A percentile compares a stretch with the other conserved stretches of the same genome.
Conservation (phyloP, 768 basidiomycete genomes). For the Podaxis sp. region DNA sequence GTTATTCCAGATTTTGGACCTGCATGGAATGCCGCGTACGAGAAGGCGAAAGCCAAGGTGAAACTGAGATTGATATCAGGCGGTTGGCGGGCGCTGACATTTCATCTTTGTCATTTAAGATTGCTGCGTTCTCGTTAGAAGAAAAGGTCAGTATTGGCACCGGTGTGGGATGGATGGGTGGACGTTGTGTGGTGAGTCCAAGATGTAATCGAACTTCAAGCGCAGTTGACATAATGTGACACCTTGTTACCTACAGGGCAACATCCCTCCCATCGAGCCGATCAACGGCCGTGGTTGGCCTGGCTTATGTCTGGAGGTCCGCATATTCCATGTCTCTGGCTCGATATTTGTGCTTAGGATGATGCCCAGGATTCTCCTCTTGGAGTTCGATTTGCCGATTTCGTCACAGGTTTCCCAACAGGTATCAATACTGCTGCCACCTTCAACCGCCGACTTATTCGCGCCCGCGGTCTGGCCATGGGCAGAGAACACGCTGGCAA, state of each 20-base stretch:
- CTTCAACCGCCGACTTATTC: slow-evolving; percentile 76
- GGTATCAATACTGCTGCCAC: slow-evolving; percentile 78
- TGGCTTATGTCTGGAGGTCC: slow-evolving; percentile 67
- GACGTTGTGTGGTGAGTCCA: slow-evolving; percentile 59
- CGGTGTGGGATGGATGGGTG: slow-evolving; percentile 61
- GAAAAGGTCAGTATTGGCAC: slow-evolving; percentile 65
- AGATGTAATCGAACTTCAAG: not conserved
- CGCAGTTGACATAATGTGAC: not conserved
- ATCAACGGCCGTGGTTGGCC: slow-evolving; percentile 47
- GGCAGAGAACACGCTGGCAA: slow-evolving; percentile 80
- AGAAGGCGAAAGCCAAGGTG: slow-evolving; percentile 54
- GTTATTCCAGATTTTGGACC: slow-evolving; percentile 43
- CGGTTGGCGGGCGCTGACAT: slow-evolving; percentile 7
- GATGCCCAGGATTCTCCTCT: slow-evolving; percentile 58
- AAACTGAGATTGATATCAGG: slow-evolving; percentile 10
- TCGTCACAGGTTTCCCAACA: slow-evolving; percentile 78
- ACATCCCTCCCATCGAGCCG: slow-evolving; percentile 48
- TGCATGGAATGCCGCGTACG: slow-evolving; percentile 57
- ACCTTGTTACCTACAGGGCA: slow-evolving; percentile 33
- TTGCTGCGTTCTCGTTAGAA: slow-evolving; percentile 47
- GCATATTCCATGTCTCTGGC: slow-evolving; percentile 5
- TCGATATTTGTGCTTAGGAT: not conserved
- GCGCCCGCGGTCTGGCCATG: slow-evolving; percentile 72
- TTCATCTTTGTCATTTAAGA: slow-evolving; percentile 25
- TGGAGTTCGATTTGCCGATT: slow-evolving; percentile 74